These are phyloP conservation scores for Schizophyllum amplum DNA, from an alignment of 1,284 basidiomycete genomes.

Conservation along the genomic window DNA sequence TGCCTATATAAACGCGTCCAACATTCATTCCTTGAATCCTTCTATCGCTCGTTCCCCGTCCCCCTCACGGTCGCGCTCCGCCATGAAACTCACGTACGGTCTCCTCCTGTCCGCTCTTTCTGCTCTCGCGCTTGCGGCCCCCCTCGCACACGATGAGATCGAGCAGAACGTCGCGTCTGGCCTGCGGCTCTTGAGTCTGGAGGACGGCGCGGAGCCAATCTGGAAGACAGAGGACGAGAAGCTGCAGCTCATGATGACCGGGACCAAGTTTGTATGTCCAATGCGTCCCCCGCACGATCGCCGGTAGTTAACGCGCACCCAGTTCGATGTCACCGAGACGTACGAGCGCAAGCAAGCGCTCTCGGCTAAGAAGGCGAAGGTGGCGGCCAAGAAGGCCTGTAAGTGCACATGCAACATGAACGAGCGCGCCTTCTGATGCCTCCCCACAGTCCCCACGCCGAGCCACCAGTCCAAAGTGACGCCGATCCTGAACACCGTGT, in stretches of 20 bases:
- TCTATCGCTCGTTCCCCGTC: too few relatives aligned
- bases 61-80: background rate
- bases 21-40: background rate
- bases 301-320: background rate
- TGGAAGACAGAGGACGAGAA: slow-evolving; percentile 37
- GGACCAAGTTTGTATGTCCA: slow-evolving; percentile 22
- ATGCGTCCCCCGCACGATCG: slow-evolving; percentile 21
- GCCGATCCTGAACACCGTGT: slow-evolving; percentile 5
- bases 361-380: slow-evolving; percentile 5
- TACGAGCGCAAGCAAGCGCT: slow-evolving; percentile 37
- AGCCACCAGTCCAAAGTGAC: slow-evolving; percentile 21
- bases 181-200: slow-evolving; percentile 41
- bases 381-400: slow-evolving; percentile 22
- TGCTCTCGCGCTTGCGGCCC: slow-evolving; percentile 13
- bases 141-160: slow-evolving; percentile 27
- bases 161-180: slow-evolving; percentile 27
- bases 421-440: slow-evolving; percentile 11
- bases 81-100: background rate
- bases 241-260: slow-evolving; percentile 28
- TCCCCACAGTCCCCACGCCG: slow-evolving; percentile 18
- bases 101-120: background rate
- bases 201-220: slow-evolving; percentile 23
- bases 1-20: background rate
- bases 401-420: slow-evolving; percentile 14
- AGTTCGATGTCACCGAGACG: slow-evolving; percentile 46